Conservation (phyloP, 208 protist genomes). For the Leishmania lainsoni region DNA sequence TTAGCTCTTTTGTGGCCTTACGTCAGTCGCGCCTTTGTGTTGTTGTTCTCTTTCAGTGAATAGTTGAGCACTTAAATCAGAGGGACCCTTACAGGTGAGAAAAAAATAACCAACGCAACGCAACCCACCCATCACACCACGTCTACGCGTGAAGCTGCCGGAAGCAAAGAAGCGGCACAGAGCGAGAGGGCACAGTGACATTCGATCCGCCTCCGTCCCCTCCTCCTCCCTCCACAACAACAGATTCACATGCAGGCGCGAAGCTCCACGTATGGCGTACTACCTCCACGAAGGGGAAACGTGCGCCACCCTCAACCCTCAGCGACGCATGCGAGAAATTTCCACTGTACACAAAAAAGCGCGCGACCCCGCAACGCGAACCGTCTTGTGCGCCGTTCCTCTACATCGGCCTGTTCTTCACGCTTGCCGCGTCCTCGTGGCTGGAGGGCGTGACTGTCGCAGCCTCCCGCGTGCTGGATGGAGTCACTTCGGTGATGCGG, state of each 20-base stretch:
- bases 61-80: background rate
- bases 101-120: background rate
- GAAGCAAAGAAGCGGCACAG: background rate
- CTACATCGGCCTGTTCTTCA: background rate
- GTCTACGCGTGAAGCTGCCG: background rate
- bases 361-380: background rate
- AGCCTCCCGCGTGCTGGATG: background rate
- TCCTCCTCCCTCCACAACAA: background rate
- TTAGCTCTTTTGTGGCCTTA: background rate
- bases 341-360: background rate
- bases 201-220: background rate
- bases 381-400: background rate
- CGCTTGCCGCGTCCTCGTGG: background rate
- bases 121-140: background rate
- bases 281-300: too few species aligned
- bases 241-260: background rate
- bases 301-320: too few species aligned
- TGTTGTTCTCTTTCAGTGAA: background rate
- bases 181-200: background rate
- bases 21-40: background rate
- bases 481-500: conserved; percentile 27
- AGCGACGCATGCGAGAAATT: too few species aligned
- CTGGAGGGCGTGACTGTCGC: background rate
- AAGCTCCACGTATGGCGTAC: too few species aligned
- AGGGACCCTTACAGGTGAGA: background rate